Percentiles rank a stretch among this genome's conserved stretches.
Conservation (phyloP, 352 stramenopile genomes). For the Pythium sp. region DNA sequence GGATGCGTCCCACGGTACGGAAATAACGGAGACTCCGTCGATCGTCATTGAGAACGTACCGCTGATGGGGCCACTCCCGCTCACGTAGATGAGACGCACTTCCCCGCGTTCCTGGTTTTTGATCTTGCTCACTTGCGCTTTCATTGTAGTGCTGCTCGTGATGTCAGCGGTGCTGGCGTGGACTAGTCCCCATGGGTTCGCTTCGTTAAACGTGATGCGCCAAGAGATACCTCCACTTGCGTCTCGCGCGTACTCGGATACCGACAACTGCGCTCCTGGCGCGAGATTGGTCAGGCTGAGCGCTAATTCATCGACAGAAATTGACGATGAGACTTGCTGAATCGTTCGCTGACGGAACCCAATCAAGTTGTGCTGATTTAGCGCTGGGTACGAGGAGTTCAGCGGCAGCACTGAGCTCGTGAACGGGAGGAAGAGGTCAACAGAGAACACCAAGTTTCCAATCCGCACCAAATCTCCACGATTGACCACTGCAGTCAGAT, state of each 20-base stretch:
- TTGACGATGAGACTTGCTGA: background rate
- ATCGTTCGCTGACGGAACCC: background rate
- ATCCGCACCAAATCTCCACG: background rate
- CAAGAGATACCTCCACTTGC: background rate
- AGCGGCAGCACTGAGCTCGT: background rate
- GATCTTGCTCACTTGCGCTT: background rate
- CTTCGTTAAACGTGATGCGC: background rate
- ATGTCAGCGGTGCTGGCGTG: background rate
- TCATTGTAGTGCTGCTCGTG: background rate
- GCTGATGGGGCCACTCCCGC: background rate
- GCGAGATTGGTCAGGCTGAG: background rate
- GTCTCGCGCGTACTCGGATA: background rate
- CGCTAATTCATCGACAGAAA: background rate
- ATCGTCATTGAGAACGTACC: background rate
- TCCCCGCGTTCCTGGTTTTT: background rate
- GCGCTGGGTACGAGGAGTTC: background rate
- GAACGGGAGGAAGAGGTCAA: background rate
- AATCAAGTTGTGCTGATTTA: background rate
- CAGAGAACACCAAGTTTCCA: background rate
- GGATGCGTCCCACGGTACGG: background rate
- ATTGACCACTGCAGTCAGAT: background rate
- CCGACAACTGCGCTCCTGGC: background rate
- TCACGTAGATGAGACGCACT: background rate
- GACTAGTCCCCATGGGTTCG: background rate
- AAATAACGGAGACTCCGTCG: background rate